Evolutionary conservation across 805 yeast species (phyloP).

Genomic region (Schwanniomyces polymorphus): DNA sequence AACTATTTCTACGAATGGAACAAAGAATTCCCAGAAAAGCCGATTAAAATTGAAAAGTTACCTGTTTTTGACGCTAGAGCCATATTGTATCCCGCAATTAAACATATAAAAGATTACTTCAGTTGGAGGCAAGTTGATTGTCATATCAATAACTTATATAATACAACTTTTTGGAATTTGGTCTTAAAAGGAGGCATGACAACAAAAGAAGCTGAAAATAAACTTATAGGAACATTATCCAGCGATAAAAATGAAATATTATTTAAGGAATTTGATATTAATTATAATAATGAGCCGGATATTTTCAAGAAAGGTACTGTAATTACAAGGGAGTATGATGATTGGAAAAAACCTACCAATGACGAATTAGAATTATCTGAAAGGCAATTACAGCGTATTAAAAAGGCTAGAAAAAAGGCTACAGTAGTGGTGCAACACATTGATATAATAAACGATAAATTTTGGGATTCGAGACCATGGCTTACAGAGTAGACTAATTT

Average conservation of each 20-base stretch:
- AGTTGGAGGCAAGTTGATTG: conserved; percentile 97
- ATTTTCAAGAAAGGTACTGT: conserved; percentile 84
- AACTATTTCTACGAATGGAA: conserved; percentile 72
- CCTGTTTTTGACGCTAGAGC: conserved; percentile 94
- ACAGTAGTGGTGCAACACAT: conserved; percentile 47
- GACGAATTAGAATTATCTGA: conserved; percentile 16
- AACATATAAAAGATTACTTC: conserved; percentile 73
- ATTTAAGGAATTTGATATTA: conserved; percentile 74
- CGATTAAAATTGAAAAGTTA: conserved; percentile 50
- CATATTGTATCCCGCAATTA: conserved; percentile 71
- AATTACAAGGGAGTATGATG: conserved; percentile 49
- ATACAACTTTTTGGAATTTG: conserved; percentile 89
- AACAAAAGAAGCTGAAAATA: conserved; percentile 78
- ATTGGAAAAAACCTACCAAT: conserved; percentile 9
- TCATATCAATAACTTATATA: conserved; percentile 91
- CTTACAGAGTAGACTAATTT: conserved; percentile 9
- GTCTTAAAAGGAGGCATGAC: conserved; percentile 68
- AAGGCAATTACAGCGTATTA: conserved; percentile 51
- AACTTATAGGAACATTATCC: conserved; percentile 73
- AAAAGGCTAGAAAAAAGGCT: conserved; percentile 51
- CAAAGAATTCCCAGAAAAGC: conserved; percentile 50
- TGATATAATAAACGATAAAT: conserved; percentile 63
- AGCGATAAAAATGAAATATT: conserved; percentile 87
- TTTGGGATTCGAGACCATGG: conserved; percentile 57
- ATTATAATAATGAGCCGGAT: conserved; percentile 89